phyloP scores from a whole-genome alignment of 2,329 filamentous ascomycete genomes.

The Knufia fluminis region DNA sequence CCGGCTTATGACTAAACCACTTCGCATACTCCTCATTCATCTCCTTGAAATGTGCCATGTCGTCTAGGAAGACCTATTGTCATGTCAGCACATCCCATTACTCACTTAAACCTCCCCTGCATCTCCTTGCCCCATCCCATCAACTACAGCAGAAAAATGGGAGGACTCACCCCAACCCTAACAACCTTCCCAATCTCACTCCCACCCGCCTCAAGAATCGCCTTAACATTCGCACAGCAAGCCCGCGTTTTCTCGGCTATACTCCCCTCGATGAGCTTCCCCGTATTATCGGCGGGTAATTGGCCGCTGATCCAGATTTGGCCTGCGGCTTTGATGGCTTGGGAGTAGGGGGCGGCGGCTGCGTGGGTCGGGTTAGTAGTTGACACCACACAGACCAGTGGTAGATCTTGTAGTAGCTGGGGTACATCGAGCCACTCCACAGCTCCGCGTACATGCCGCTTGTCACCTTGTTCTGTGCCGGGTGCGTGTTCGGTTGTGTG shows the following conservation, averaged over 20 bases:
- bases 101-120: neutral
- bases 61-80: constrained; percentile 65
- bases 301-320: constrained; percentile 65
- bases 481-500: too few relatives aligned
- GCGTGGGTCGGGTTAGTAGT: neutral
- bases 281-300: constrained; percentile 60
- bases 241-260: constrained; percentile 61
- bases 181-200: constrained; percentile 71
- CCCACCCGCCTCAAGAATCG: constrained; percentile 73
- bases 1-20: constrained; percentile 58
- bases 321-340: constrained; percentile 58
- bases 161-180: constrained; percentile 58
- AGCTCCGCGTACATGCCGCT: too few relatives aligned
- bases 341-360: constrained; percentile 30
- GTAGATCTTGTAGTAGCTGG: too few relatives aligned
- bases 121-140: neutral
- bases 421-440: too few relatives aligned
- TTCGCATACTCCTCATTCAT: constrained; percentile 67
- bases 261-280: constrained; percentile 53
- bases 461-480: too few relatives aligned
- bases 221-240: constrained; percentile 71
- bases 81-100: neutral
- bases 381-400: too few relatives aligned
- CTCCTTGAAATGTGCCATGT: constrained; percentile 80
- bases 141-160: constrained; percentile 7